Percentiles rank a stretch among this genome's conserved stretches.
Conservation (phyloP, 805 yeast genomes). For the Starmera caribaea region DNA sequence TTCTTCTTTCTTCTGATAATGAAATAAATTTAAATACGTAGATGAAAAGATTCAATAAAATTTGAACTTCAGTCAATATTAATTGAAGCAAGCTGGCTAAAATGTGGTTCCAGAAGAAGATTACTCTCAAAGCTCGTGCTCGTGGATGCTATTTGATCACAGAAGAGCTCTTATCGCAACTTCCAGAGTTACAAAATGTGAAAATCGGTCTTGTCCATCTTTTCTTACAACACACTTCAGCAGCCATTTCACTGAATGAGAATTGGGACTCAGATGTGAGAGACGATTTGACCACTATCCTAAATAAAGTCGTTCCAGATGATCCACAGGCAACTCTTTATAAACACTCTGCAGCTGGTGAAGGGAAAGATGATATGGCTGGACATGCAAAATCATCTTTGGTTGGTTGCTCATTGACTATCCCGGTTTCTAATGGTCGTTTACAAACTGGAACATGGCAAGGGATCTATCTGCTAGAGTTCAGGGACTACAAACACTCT, state of each 20-base stretch:
- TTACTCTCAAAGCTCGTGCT: constrained; percentile 44
- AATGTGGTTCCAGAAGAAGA: constrained; percentile 51
- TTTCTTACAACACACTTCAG: constrained; percentile 73
- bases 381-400: constrained; percentile 61
- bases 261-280: constrained; percentile 77
- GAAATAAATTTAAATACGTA: too few relatives aligned
- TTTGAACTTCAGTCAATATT: too few relatives aligned
- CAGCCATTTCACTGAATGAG: constrained; percentile 68
- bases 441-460: constrained; percentile 80
- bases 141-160: constrained; percentile 68
- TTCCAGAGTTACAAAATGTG: constrained; percentile 52
- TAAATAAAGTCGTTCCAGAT: constrained; percentile 65
- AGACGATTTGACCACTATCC: constrained; percentile 51
- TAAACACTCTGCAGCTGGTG: constrained; percentile 36
- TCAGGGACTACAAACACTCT: constrained; percentile 53
- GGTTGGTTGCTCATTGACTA: constrained; percentile 53
- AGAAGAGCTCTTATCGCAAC: constrained; percentile 43
- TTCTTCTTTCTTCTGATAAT: too few relatives aligned
- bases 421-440: constrained; percentile 62
- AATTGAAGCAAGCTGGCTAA: too few relatives aligned
- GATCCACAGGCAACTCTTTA: constrained; percentile 21
- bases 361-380: constrained; percentile 81
- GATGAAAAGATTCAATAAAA: too few relatives aligned
- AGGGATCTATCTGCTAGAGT: constrained; percentile 70
- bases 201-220: constrained; percentile 56